phyloP scores from a whole-genome alignment of 1,139 yeast genomes.

The Arxiozyma bovina region DNA sequence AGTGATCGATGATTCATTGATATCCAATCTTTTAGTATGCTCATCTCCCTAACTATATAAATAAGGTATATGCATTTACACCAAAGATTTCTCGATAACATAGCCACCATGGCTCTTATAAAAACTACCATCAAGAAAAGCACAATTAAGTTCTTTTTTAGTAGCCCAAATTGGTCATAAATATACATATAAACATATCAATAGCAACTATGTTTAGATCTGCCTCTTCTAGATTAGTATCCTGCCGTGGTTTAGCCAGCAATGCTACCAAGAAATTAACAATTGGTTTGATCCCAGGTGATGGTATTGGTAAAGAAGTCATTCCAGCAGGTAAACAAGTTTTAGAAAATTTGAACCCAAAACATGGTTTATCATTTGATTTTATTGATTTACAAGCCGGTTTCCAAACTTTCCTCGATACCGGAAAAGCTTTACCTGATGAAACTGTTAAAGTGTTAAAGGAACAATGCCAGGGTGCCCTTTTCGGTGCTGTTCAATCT shows the following conservation, averaged over 20 bases:
- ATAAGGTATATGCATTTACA: neutral
- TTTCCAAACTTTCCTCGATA: slow-evolving; percentile 80
- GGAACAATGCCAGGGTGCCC: slow-evolving; percentile 87
- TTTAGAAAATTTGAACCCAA: slow-evolving; percentile 68
- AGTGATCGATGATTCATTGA: neutral
- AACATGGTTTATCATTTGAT: slow-evolving; percentile 69
- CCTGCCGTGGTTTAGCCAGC: slow-evolving; percentile 21
- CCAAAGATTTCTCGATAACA: neutral
- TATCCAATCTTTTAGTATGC: neutral
- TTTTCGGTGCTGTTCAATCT: slow-evolving; percentile 94
- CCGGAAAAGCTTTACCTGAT: slow-evolving; percentile 93
- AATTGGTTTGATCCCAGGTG: slow-evolving; percentile 82
- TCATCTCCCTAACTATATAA: neutral
- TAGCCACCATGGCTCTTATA: too few species aligned
- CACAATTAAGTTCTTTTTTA: too few species aligned
- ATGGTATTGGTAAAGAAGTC: slow-evolving; percentile 95
- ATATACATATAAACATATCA: too few species aligned
- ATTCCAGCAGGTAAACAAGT: slow-evolving; percentile 89
- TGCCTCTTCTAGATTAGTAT: slow-evolving; percentile 16
- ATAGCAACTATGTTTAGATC: slow-evolving; percentile 21
- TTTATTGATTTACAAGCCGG: slow-evolving; percentile 90
- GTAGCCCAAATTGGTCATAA: too few species aligned
- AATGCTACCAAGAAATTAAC: slow-evolving; percentile 23
- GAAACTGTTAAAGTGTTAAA: slow-evolving; percentile 76
- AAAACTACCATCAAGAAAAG: too few species aligned